Evolutionary conservation across 129 eudicot genomes (phyloP), one percentile per base, ranked within the genome.

Genomic region (Artemisia tridentata): DNA sequence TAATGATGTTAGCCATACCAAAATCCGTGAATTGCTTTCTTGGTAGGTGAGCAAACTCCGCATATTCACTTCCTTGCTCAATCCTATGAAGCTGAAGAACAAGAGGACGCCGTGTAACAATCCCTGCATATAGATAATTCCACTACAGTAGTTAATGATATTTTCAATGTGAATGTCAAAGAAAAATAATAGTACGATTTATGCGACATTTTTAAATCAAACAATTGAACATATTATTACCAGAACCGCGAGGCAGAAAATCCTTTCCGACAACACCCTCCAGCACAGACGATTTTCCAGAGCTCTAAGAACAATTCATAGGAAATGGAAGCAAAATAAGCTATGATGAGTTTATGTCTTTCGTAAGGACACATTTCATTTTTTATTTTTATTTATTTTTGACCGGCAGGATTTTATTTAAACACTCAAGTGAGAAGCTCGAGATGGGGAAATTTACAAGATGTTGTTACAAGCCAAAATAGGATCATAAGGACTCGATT

Each of bases 21-120:
- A 90, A 95, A 77, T 95, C 99, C 69, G 91, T 86, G 75, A 84
- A 90, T 67, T 29, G 78, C 52, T 86, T 95, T 74, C 89, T 86
- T 41, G 95, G 97, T 38, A 73, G 82, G 80, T 95, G 99, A 55
- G 91, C 91, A 64, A 95, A 95, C 79, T 95, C 96, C 12, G 93
- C 97, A 86, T 86, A 88, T 82, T 95, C 97, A 78, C 83, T 79
- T 74, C 90, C 90, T 75, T 88, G 96, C 23, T 90, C 91, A 47
- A 81, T 58, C 80, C 76, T 88, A 76, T 95, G 89, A 76, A 95
- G 89, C 78, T 95, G 99, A 59, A 95, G 80, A 56, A 95, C 99
- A 84, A 95, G 97, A 75, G 99, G 99, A 48, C 99, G 93, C n/a
- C 99, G 79, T n/a, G 99, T 95, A 47, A 95, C 95, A 82, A 95